Evolutionary conservation across 2,329 filamentous ascomycete species (phyloP), one percentile per base, ranked within the genome.

Genomic region (Ceratocystis cubensis): DNA sequence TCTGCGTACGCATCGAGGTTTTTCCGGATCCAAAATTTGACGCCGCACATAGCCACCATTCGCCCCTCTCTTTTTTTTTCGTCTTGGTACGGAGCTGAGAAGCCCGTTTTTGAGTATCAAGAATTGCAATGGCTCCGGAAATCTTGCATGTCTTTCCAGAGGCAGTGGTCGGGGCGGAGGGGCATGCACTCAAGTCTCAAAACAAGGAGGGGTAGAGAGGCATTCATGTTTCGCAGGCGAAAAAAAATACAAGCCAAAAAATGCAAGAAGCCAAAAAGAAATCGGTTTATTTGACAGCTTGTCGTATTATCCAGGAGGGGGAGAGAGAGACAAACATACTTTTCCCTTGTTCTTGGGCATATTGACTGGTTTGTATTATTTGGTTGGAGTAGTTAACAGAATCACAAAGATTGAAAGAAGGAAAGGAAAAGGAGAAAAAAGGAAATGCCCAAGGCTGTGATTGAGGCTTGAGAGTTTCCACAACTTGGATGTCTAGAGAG

Each of bases 261-360:
- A 17, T n/a, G 53, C 53, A 20, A 57, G 46, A 7, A 50, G 46
- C 46, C 33, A 41, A 10, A 13, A 13, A 41, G 37, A 41, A 41
- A 41, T 41, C 37, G 8, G 10, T 13, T 41, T 53, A 7, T 22
- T 25, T 53, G 48, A 28, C 25, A 28, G 53, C 28, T 59, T 7
- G 33, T 59, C 17, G 53, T 7, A n/a, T 59, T 10, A 33, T 59
- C 28, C 25, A n/a, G 37, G 37, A 20, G 28, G 13, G 4, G 22
- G 33, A 22, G 66, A 22, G 64, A 63, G 44, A 30, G 61, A 5
- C 41, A 15, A 63, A 74, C 83, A 76, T 82, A 96, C 91, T 82
- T 96, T 96, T 92, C 92, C 92, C 87, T 96, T 96, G 79, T 96
- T 96, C 90, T 96, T 96, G 75, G 92, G 92, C 92, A 96, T 96